Conservation (phyloP, 768 basidiomycete species). For the Mycena galericulata region DNA sequence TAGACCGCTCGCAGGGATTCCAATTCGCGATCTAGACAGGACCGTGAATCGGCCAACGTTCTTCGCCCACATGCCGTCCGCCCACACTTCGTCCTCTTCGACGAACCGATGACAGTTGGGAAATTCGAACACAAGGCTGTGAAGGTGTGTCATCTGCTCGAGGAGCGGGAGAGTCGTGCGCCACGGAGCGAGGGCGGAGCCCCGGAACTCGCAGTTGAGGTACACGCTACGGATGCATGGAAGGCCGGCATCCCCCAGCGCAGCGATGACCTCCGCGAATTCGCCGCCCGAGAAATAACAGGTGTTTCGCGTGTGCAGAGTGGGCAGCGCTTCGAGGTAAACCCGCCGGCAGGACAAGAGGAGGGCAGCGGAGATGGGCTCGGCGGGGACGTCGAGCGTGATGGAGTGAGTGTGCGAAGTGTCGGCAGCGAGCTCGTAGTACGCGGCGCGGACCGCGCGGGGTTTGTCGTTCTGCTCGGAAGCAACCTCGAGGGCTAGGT, state of each 20-base stretch:
- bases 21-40: too few relatives aligned
- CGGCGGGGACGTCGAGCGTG: neutral
- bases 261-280: neutral
- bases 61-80: too few relatives aligned
- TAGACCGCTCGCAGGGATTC: too few relatives aligned
- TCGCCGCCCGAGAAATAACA: neutral
- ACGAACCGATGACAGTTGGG: too few relatives aligned
- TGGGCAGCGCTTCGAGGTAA: slow-evolving; percentile 20
- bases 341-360: slow-evolving; percentile 20
- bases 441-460: neutral
- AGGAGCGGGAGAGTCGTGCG: neutral
- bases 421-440: neutral
- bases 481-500: neutral
- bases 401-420: too few relatives aligned
- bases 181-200: neutral
- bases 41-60: too few relatives aligned
- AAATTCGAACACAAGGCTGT: neutral
- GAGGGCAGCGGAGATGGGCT: neutral
- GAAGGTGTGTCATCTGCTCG: slow-evolving; percentile 6
- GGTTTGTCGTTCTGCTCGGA: neutral
- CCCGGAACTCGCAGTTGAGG: neutral
- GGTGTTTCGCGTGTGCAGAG: slow-evolving; percentile 12
- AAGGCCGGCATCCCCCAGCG: slow-evolving; percentile 1
- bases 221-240: slow-evolving; percentile 4
- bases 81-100: too few relatives aligned